Conservation (phyloP, 2,329 filamentous ascomycete genomes). For the Calycina herbarum region DNA sequence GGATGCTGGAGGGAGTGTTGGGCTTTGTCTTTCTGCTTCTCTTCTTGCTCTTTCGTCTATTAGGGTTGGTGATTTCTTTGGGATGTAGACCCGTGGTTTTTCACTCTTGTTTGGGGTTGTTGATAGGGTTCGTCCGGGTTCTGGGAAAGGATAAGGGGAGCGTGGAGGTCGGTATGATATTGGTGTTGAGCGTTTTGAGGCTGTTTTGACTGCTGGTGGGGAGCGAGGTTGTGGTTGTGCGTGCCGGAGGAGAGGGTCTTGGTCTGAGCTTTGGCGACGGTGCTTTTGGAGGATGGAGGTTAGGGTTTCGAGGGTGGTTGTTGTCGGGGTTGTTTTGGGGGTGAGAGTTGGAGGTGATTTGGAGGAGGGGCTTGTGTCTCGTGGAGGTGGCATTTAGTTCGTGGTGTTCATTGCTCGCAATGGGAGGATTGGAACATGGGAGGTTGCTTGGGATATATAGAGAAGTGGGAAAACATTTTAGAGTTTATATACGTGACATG, state of each 20-base stretch:
- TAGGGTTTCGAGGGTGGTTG: background rate
- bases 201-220: background rate
- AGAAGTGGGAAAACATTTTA: no score
- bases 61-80: background rate
- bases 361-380: no score
- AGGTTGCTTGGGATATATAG: no score
- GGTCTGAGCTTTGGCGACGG: background rate
- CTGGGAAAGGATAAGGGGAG: background rate
- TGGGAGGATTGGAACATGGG: no score
- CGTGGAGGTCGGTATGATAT: background rate
- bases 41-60: background rate
- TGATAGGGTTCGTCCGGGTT: background rate
- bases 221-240: background rate
- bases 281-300: background rate
- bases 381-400: no score
- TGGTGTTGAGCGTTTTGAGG: background rate
- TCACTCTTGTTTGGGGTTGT: background rate
- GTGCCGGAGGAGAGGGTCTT: background rate
- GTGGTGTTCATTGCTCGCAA: no score
- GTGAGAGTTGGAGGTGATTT: no score
- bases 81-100: background rate
- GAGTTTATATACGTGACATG: no score
- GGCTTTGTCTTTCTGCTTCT: background rate
- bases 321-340: background rate
- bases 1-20: background rate